A percentile compares a stretch with the other conserved stretches of the same genome.
These are phyloP conservation scores for Pseudopediastrum boryanum DNA, from an alignment of 139 green algal genomes.

Conservation along the genomic window DNA sequence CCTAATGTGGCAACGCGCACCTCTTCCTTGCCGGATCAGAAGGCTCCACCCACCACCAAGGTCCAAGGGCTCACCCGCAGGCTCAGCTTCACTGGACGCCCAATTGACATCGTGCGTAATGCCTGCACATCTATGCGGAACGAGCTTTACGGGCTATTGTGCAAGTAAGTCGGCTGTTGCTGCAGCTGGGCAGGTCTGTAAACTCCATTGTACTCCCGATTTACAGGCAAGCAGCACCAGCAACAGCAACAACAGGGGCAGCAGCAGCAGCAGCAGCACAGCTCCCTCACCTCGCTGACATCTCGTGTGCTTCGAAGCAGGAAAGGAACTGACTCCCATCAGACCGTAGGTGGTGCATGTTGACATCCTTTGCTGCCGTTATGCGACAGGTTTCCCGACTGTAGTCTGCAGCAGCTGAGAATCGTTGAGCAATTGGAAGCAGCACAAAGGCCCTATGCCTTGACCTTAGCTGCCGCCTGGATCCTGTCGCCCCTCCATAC, in stretches of 20 bases:
- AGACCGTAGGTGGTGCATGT: too few relatives aligned
- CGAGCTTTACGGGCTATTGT: constrained; percentile 27
- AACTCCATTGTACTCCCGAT: neutral
- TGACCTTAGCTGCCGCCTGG: too few relatives aligned
- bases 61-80: constrained; percentile 15
- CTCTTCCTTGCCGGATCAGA: too few relatives aligned
- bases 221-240: neutral
- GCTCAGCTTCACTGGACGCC: constrained; percentile 21
- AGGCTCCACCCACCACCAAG: neutral
- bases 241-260: neutral
- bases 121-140: constrained; percentile 24
- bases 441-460: too few relatives aligned
- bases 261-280: neutral
- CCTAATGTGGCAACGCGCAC: too few relatives aligned
- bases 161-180: neutral
- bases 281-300: neutral
- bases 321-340: too few relatives aligned
- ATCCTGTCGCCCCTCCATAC: too few relatives aligned
- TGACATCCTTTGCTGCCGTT: too few relatives aligned
- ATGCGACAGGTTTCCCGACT: too few relatives aligned
- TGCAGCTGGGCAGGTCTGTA: neutral
- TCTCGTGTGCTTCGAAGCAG: constrained; percentile 14
- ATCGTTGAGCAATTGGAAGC: too few relatives aligned
- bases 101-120: constrained; percentile 33
- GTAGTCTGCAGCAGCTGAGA: too few relatives aligned